A percentile compares a stretch with the other conserved stretches of the same genome.
Evolutionary conservation across 176 grass and related monocot species (phyloP).

Genomic region (Otatea glauca): DNA sequence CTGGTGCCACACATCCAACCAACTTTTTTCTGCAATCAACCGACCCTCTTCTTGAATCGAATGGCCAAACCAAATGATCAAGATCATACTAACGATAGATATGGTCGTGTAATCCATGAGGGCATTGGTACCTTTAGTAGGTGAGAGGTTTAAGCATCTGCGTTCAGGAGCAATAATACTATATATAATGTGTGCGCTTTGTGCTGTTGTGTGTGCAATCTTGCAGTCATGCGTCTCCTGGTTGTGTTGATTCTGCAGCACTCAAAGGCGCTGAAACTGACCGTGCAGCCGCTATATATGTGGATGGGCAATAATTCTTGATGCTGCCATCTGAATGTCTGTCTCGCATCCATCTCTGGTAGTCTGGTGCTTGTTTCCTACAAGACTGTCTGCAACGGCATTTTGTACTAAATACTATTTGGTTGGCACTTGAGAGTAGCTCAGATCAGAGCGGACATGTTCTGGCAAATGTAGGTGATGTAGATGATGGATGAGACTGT

Average conservation of each 20-base stretch:
- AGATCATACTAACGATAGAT: neutral
- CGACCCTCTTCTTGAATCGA: neutral
- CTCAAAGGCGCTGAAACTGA: conserved; percentile 60
- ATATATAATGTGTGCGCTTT: neutral
- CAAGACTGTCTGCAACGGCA: neutral
- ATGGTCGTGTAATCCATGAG: neutral
- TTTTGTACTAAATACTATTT: neutral
- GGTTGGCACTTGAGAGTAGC: neutral
- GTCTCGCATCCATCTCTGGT: neutral
- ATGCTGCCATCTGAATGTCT: neutral
- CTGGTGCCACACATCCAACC: neutral
- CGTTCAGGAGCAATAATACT: neutral
- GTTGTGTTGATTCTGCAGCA: conserved; percentile 46
- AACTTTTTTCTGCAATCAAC: conserved; percentile 9
- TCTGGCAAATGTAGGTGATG: neutral
- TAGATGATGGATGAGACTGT: neutral
- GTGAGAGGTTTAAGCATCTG: conserved; percentile 25
- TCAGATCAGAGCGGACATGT: conserved; percentile 8
- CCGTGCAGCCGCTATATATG: conserved; percentile 34
- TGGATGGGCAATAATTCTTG: neutral
- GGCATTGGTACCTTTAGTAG: conserved; percentile 17
- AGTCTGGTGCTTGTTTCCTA: neutral
- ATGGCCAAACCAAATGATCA: neutral
- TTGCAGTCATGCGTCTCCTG: conserved; percentile 26
- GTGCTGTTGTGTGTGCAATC: neutral